Evolutionary conservation across 1,139 yeast genomes (phyloP).

Genomic region (Candida gigantensis): DNA sequence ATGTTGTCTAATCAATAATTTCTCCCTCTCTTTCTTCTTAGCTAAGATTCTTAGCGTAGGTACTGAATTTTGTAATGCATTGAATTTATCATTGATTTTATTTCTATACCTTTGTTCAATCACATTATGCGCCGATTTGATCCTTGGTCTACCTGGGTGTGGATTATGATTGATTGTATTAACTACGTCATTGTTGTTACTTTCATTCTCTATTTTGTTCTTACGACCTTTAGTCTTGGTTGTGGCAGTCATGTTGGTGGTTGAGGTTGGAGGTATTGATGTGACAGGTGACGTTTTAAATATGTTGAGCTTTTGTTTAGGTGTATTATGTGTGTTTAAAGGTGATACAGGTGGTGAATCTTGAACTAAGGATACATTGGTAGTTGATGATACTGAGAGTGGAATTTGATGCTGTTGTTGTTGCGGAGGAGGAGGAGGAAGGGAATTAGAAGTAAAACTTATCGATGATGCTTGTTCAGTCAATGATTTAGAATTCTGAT

Average conservation of each 20-base stretch:
- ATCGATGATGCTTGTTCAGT: conserved; percentile 11
- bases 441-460: conserved; percentile 1
- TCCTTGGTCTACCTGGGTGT: conserved; percentile 17
- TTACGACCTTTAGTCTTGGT: conserved; percentile 3
- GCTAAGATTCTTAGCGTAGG: conserved; percentile 42
- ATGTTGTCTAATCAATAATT: conserved; percentile 11
- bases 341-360: conserved; percentile 12
- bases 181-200: background rate
- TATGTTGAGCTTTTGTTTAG: conserved; percentile 2
- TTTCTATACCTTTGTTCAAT: conserved; percentile 49
- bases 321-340: conserved; percentile 4
- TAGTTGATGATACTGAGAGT: background rate
- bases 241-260: conserved; percentile 5
- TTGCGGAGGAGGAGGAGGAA: background rate
- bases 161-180: conserved; percentile 10
- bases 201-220: conserved; percentile 2
- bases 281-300: too few species aligned
- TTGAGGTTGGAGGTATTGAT: background rate
- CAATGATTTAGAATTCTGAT: conserved; percentile 7
- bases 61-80: conserved; percentile 41
- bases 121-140: conserved; percentile 44
- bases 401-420: background rate
- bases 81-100: conserved; percentile 47
- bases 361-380: background rate
- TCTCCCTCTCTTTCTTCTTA: conserved; percentile 20